phyloP scores from a whole-genome alignment of 805 yeast species.

The Nakazawaea populi region DNA sequence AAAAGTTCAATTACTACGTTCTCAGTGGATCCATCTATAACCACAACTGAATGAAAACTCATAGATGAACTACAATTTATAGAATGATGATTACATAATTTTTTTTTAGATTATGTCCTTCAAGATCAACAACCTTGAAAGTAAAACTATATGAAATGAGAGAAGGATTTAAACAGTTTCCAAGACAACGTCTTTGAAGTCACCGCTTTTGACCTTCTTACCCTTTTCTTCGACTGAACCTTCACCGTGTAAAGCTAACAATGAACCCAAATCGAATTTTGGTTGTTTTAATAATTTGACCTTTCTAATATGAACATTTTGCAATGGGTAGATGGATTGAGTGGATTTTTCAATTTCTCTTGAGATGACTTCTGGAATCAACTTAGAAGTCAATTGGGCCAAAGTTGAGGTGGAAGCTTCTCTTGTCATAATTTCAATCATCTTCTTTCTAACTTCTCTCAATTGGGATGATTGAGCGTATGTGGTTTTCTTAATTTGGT shows the following conservation, averaged over 20 bases:
- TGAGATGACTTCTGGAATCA: constrained; percentile 97
- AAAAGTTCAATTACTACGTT: no score
- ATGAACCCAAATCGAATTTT: constrained; percentile 95
- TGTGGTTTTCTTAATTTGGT: constrained; percentile 96
- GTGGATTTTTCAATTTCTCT: constrained; percentile 97
- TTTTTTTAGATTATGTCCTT: not conserved
- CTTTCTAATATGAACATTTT: constrained; percentile 98
- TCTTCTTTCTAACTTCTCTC: constrained; percentile 96
- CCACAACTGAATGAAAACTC: no score
- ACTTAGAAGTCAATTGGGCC: constrained; percentile 94
- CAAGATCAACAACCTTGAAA: not conserved
- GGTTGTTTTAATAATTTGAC: constrained; percentile 98
- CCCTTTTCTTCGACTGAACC: constrained; percentile 91
- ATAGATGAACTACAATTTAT: not conserved
- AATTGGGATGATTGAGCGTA: constrained; percentile 97
- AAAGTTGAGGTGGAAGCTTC: constrained; percentile 93
- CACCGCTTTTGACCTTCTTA: constrained; percentile 79
- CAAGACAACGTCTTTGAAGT: constrained; percentile 98
- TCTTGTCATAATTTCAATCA: constrained; percentile 92
- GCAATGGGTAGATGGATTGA: constrained; percentile 92
- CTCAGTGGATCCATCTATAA: no score
- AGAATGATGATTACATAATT: not conserved
- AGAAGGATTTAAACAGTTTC: constrained; percentile 73
- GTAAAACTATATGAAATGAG: not conserved
- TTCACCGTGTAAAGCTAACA: constrained; percentile 97